A percentile compares a stretch with the other conserved stretches of the same genome.
These are phyloP conservation scores for Medicago truncatula DNA, from an alignment of 306 rosid genomes.

Conservation along the genomic window MtrunA17r5.0-ANR NC_053049.1:38325001-38325500, in stretches of 20 bases:
- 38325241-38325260: constrained; percentile 41
- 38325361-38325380: neutral
- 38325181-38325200: neutral
- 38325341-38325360: neutral
- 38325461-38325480: constrained; percentile 24
- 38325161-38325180: neutral
- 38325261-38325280: constrained; percentile 47
- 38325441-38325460: constrained; percentile 32
- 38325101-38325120: constrained; percentile 34
- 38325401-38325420: constrained; percentile 24
- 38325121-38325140: constrained; percentile 13
- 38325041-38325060: neutral
- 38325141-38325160: constrained; percentile 11
- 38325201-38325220: constrained; percentile 27
- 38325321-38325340: neutral
- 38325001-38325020: too few species aligned
- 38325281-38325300: neutral
- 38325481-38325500: constrained; percentile 50
- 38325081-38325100: neutral
- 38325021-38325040: too few species aligned
- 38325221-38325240: constrained; percentile 39
- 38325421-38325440: constrained; percentile 45
- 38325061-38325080: neutral
- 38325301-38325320: constrained; percentile 4
- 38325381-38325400: neutral